These are phyloP conservation scores for Leptographium lundbergii DNA, from an alignment of 2,329 filamentous ascomycete species.

Conservation along the genomic window DNA sequence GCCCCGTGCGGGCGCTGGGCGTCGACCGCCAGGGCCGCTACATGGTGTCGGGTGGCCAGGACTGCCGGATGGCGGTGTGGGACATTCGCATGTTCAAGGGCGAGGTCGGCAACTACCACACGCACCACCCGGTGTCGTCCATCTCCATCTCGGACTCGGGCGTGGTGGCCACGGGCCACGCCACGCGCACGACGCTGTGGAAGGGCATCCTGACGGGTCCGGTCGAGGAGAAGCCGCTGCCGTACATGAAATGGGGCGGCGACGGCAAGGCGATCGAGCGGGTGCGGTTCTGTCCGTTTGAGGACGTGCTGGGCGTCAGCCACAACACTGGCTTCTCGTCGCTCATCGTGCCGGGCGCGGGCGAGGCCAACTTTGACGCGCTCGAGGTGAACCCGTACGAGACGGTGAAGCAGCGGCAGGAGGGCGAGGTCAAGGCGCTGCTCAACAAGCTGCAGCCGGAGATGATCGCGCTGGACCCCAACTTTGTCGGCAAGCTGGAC, in stretches of 20 bases:
- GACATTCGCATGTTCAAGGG: conserved; percentile 37
- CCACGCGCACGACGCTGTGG: conserved; percentile 83
- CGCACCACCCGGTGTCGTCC: conserved; percentile 68
- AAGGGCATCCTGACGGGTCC: conserved; percentile 50
- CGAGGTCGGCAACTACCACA: conserved; percentile 81
- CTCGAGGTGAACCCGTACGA: conserved; percentile 94
- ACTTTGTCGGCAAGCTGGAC: conserved; percentile 83
- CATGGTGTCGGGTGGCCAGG: conserved; percentile 15
- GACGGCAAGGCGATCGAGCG: conserved; percentile 72
- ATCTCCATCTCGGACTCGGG: conserved; percentile 82
- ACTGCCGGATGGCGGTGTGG: conserved; percentile 14
- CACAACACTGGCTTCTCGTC: conserved; percentile 82
- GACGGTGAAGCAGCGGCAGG: conserved; percentile 81
- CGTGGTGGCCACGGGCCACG: conserved; percentile 81
- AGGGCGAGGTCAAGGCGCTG: conserved; percentile 76
- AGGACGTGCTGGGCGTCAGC: conserved; percentile 71
- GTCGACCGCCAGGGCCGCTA: conserved; percentile 79
- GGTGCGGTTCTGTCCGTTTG: conserved; percentile 84
- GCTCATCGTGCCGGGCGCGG: conserved; percentile 84
- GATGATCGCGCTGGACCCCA: conserved; percentile 91
- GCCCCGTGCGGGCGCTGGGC: conserved; percentile 74
- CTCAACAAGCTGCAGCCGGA: conserved; percentile 93
- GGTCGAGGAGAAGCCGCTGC: conserved; percentile 72
- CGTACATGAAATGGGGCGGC: conserved; percentile 88
- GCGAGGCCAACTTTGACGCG: conserved; percentile 91